Conservation (phyloP, 148 eudicot species). For the Euryodendron excelsum region DNA sequence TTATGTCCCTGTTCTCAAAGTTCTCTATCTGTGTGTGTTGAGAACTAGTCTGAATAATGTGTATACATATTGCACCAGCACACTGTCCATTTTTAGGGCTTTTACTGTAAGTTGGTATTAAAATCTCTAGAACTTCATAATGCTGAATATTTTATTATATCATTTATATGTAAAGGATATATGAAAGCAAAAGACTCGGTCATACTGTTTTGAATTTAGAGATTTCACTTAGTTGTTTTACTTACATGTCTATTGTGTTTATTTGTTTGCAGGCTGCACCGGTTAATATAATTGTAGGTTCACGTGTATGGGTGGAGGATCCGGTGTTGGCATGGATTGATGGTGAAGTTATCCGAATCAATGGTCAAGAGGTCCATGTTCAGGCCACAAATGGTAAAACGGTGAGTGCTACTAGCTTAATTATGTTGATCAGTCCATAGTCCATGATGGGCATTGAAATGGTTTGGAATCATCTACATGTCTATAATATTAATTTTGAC, state of each 20-base stretch:
- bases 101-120: not conserved
- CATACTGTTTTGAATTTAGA: no score
- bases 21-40: not conserved
- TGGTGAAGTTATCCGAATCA: constrained; percentile 72
- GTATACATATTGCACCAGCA: not conserved
- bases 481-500: not conserved
- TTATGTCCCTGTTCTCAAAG: not conserved
- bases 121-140: constrained; percentile 12
- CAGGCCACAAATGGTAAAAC: constrained; percentile 63
- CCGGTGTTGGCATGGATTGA: constrained; percentile 85
- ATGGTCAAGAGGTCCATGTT: constrained; percentile 78
- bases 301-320: constrained; percentile 97
- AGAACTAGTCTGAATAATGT: not conserved
- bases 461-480: not conserved
- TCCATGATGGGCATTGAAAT: not conserved
- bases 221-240: not conserved
- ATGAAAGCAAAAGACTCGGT: not conserved
- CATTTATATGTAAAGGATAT: not conserved
- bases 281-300: constrained; percentile 85
- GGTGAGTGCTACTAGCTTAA: constrained; percentile 44
- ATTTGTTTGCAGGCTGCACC: constrained; percentile 64
- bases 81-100: not conserved
- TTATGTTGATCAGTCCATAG: not conserved
- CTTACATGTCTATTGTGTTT: constrained; percentile 10
- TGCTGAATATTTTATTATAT: constrained; percentile 15